A percentile compares a stretch with the other conserved stretches of the same genome.
phyloP scores from a whole-genome alignment of 805 yeast genomes.

The Saccharomycopsis capsularis region DNA sequence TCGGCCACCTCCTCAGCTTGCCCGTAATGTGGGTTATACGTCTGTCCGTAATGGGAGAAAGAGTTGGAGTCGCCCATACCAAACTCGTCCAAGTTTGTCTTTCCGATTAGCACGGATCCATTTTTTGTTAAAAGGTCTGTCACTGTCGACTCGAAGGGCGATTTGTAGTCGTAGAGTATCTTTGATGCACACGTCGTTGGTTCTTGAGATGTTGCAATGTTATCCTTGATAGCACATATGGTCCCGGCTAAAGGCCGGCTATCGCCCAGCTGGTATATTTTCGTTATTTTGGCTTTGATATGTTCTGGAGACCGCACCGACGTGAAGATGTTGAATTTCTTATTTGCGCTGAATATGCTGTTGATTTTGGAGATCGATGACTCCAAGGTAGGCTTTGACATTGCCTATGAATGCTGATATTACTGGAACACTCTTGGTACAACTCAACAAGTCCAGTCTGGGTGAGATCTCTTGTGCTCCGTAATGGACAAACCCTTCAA shows the following conservation, averaged over 20 bases:
- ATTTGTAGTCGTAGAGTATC: conserved; percentile 48
- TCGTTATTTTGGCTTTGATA: conserved; percentile 1
- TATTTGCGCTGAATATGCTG: neutral
- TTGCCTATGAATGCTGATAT: no score
- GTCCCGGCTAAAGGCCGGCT: conserved; percentile 28
- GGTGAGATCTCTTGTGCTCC: no score
- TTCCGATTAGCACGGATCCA: conserved; percentile 57
- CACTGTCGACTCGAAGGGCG: conserved; percentile 83
- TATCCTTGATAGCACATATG: conserved; percentile 64
- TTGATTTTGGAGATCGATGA: neutral
- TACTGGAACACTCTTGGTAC: no score
- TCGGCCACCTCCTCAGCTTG: neutral
- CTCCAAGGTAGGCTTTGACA: no score
- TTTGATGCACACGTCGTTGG: conserved; percentile 78
- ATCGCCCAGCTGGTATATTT: neutral
- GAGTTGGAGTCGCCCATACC: conserved; percentile 88
- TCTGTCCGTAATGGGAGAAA: conserved; percentile 49
- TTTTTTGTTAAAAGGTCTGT: conserved; percentile 42
- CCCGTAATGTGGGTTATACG: conserved; percentile 43
- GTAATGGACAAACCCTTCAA: no score
- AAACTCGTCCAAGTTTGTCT: conserved; percentile 91
- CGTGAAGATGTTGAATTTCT: conserved; percentile 38
- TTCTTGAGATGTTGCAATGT: conserved; percentile 56
- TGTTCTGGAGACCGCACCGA: conserved; percentile 28
- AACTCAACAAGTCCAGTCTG: no score